Evolutionary conservation across 2,329 filamentous ascomycete species (phyloP).

Genomic region (Neonectria ditissima): DNA sequence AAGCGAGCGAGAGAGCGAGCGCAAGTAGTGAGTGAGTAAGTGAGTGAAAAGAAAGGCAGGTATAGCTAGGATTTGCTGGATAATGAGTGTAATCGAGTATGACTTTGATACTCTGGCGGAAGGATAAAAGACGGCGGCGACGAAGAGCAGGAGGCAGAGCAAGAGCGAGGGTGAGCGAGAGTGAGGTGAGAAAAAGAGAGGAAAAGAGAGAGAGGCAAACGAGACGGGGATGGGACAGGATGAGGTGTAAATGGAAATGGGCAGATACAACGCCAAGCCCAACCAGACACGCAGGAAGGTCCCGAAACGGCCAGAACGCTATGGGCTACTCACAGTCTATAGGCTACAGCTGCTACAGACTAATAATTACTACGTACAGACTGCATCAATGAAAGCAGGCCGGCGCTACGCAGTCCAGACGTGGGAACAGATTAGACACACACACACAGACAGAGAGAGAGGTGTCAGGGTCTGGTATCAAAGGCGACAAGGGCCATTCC

Average conservation of each 20-base stretch:
- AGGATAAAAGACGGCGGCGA: conserved; percentile 26
- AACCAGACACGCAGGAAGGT: conserved; percentile 6
- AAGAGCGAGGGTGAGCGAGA: neutral
- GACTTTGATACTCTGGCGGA: neutral
- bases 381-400: neutral
- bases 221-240: conserved; percentile 6
- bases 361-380: too few relatives aligned
- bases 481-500: neutral
- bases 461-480: neutral
- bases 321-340: neutral
- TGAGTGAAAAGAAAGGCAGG: neutral
- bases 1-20: conserved; percentile 9
- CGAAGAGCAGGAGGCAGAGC: conserved; percentile 3
- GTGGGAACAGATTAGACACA: neutral
- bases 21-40: neutral
- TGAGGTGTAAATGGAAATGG: conserved; percentile 27
- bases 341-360: neutral
- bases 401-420: conserved; percentile 2
- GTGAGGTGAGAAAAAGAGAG: neutral
- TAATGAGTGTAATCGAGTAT: conserved; percentile 5
- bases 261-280: conserved; percentile 20
- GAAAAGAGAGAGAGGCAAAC: conserved; percentile 3
- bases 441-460: neutral
- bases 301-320: neutral
- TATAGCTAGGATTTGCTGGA: neutral